Conservation (phyloP, 1,284 basidiomycete genomes). For the Porogramme epimiltina region DNA sequence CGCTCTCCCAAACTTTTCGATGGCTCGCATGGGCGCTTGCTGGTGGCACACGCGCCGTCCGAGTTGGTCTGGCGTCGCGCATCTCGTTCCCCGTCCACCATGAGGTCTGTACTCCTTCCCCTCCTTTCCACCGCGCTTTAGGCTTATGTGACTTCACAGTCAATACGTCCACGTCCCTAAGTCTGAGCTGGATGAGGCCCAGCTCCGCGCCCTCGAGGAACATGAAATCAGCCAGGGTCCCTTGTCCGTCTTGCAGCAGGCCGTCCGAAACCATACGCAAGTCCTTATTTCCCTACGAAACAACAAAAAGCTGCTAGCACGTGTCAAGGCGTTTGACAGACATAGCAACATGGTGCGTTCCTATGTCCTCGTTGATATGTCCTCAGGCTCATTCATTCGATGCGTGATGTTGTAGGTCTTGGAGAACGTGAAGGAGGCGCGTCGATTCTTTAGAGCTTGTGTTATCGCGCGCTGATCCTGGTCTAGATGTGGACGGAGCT, state of each 20-base stretch:
- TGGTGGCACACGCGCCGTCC: slow-evolving; percentile 8
- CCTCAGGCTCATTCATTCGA: not conserved
- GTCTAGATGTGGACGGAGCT: slow-evolving; percentile 97
- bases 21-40: slow-evolving; percentile 15
- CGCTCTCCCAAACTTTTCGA: slow-evolving; percentile 32
- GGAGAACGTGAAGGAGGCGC: slow-evolving; percentile 95
- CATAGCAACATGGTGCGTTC: slow-evolving; percentile 94
- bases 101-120: slow-evolving; percentile 31
- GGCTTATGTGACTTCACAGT: slow-evolving; percentile 44
- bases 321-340: slow-evolving; percentile 98
- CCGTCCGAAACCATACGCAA: slow-evolving; percentile 97
- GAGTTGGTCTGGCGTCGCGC: slow-evolving; percentile 13
- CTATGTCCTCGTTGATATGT: not conserved
- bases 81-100: slow-evolving; percentile 24
- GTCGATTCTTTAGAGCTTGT: slow-evolving; percentile 12
- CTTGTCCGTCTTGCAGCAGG: slow-evolving; percentile 96
- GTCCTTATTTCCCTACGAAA: slow-evolving; percentile 97
- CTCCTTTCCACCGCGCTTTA: not conserved
- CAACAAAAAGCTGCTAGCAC: slow-evolving; percentile 97
- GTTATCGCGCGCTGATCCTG: slow-evolving; percentile 2
- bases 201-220: slow-evolving; percentile 94
- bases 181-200: slow-evolving; percentile 96
- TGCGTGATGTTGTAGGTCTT: slow-evolving; percentile 68
- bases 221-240: slow-evolving; percentile 98
- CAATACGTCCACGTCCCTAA: slow-evolving; percentile 97